Base-by-base conservation (phyloP, 1,139 yeast genomes). In the Taphrina wiesneri region DNA sequence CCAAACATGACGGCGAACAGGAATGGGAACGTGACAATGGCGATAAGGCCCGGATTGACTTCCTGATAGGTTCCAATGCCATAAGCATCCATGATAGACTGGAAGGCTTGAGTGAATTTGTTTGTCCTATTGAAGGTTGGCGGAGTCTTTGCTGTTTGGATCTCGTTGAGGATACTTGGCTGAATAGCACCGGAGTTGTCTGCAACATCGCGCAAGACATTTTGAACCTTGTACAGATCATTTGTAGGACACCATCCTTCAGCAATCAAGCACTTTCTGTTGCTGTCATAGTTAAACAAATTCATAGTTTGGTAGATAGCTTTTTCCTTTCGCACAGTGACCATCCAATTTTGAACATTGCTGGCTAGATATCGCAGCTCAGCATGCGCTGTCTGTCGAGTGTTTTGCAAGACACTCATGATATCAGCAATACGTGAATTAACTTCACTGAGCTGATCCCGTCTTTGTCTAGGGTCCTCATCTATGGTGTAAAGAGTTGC, bases 1-100 rank as follows among this genome's bases (percentile, higher is more conserved):
- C 99, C 99, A 81, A 93, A 93, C 99, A 93, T 93, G 72, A 95
- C 89, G 43, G 99, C 97, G 80, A 93, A 93, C 97, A 93, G 90
- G 77, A 95, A 93, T 15, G 99, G 99, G 79, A 93, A 93, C 0
- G 99, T 93, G 41, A 93, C 88, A 57, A 92, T 84, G 0, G 99
- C 90, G 3, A 99, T 96, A 70, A 93, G 81, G 66, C 97, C 98
- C 1, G 99, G 97, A 74, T 93, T 93, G 43, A 93, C 95, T 76
- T 93, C 99, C 74, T 90, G 91, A 77, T 93, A 92, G 11, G 96
- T 86, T 15, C 97, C 96, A 64, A 92, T 83, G 71, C 98, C 99
- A 74, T 93, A 93, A 5, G 97, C 96, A 76, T 93, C 99, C 71
- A 90, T 90, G 74, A 93, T 92, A 74, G 84, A 83, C 78, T 93